A percentile compares a stretch with the other conserved stretches of the same genome.
phyloP scores from a whole-genome alignment of 2,329 filamentous ascomycete genomes.

The Arthrobotrys megalospora region DNA sequence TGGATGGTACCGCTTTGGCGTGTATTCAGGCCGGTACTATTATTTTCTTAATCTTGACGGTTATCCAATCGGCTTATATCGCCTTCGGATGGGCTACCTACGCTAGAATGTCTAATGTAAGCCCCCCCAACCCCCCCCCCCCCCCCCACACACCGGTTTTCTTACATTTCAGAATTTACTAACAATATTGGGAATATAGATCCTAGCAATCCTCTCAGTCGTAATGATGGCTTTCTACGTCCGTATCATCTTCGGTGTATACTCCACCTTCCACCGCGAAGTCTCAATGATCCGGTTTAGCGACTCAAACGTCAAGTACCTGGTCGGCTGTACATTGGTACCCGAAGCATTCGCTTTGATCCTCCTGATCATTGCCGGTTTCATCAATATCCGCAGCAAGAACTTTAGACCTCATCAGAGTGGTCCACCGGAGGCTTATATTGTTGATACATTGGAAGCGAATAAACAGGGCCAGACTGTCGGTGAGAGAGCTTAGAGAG shows the following conservation, averaged over 20 bases:
- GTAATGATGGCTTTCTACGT: constrained; percentile 27
- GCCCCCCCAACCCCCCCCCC: background rate
- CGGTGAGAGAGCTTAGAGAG: constrained; percentile 11
- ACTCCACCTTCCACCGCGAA: constrained; percentile 52
- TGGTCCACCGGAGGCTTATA: constrained; percentile 20
- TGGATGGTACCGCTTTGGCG: constrained; percentile 12
- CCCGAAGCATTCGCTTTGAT: constrained; percentile 50
- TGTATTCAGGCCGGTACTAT: constrained; percentile 57
- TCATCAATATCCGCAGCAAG: constrained; percentile 26
- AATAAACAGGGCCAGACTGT: constrained; percentile 15
- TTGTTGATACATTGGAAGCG: constrained; percentile 21
- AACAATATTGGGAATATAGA: constrained; percentile 15
- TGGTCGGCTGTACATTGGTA: constrained; percentile 48
- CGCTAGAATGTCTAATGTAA: constrained; percentile 19
- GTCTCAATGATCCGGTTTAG: constrained; percentile 38
- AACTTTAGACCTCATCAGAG: background rate
- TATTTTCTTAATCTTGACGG: constrained; percentile 48
- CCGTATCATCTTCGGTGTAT: constrained; percentile 59
- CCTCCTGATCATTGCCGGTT: constrained; percentile 30
- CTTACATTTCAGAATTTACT: background rate
- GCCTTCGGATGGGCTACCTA: constrained; percentile 36
- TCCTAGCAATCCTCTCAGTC: constrained; percentile 27
- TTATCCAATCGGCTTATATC: constrained; percentile 45
- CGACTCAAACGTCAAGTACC: constrained; percentile 33
- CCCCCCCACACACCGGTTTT: background rate